Base-by-base conservation (phyloP, 2,329 filamentous ascomycete species). In the Neopestalotiopsis sp. region DNA sequence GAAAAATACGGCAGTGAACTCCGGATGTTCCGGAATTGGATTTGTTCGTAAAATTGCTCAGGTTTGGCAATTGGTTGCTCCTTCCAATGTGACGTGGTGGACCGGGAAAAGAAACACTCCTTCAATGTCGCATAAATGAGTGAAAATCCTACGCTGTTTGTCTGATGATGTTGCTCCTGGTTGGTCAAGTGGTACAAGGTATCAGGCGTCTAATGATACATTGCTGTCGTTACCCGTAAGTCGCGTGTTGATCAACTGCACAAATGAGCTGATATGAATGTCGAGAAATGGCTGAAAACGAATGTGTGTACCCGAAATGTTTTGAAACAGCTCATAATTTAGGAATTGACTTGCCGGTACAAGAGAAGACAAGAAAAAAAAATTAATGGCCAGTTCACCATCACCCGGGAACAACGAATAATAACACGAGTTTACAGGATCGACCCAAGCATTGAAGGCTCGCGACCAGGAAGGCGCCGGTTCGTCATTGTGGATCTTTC, bases 401-500 rank as follows among this genome's bases (percentile, higher is more conserved):
- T 52, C 17, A 52, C 45, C 45, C 6, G 45, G 45, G 9, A 52
- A 17, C 45, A 17, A 20, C 45, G 45, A 52, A n/a, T 20, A 52
- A 52, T 20, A 52, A 52, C 45, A 52, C 45, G 45, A 52, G 9
- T 20, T 3, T 10, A 38, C 34, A 52, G 45, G 45, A 52, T 52
- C 45, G 57, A 59, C 30, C 57, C 30, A 32, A 32, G 24, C 57
- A 28, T 34, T 59, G 57, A 10, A 28, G 24, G 9, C 17, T 52
- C 45, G 17, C 42, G 42, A 17, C 42, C 56, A 58, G 20, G 28
- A n/a, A 59, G 57, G 30, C 57, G 32, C 59, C 28, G 59, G 24
- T 61, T 61, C 59, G 59, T 61, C 59, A 61, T 61, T 34, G 59
- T 61, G 59, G 59, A 61, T 7, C 59, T 30, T 9, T 1, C 7